Percentiles rank a stretch among this genome's conserved stretches.
Evolutionary conservation across 2,329 filamentous ascomycete species (phyloP).

Genomic region (Aspergillus fumigatus): DNA sequence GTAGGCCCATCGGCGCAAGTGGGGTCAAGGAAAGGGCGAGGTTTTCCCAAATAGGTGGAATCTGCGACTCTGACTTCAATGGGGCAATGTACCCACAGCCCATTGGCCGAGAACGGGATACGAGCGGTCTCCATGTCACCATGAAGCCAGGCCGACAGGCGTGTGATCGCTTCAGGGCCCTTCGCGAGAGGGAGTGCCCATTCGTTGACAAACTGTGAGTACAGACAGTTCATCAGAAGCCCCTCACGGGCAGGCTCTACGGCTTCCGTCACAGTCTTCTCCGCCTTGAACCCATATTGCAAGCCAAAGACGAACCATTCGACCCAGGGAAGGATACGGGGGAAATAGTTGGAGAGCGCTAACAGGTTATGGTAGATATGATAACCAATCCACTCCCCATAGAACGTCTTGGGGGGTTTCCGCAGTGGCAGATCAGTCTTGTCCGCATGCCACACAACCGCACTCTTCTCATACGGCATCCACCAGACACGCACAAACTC

Average conservation of each 20-base stretch:
- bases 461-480: conserved; percentile 86
- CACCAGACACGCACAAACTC: conserved; percentile 97
- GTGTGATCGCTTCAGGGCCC: conserved; percentile 79
- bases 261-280: conserved; percentile 64
- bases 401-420: conserved; percentile 66
- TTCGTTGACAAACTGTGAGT: conserved; percentile 98
- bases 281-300: conserved; percentile 81
- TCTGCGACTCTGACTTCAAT: conserved; percentile 86
- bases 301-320: conserved; percentile 97
- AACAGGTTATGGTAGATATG: conserved; percentile 90
- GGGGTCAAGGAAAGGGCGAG: conserved; percentile 67
- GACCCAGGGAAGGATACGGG: conserved; percentile 75
- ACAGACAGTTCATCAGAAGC: conserved; percentile 93
- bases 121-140: conserved; percentile 63
- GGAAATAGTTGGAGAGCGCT: conserved; percentile 71
- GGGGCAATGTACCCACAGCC: conserved; percentile 80
- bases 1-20: conserved; percentile 65
- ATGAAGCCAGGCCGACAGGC: conserved; percentile 83
- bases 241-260: conserved; percentile 76
- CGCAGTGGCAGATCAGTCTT: conserved; percentile 62
- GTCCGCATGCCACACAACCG: conserved; percentile 85
- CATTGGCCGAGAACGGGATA: conserved; percentile 77
- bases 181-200: conserved; percentile 86
- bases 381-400: conserved; percentile 76
- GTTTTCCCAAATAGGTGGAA: conserved; percentile 49